These are phyloP conservation scores for Parascedosporium putredinis DNA, from an alignment of 2,329 filamentous ascomycete genomes.

Conservation along the genomic window DNA sequence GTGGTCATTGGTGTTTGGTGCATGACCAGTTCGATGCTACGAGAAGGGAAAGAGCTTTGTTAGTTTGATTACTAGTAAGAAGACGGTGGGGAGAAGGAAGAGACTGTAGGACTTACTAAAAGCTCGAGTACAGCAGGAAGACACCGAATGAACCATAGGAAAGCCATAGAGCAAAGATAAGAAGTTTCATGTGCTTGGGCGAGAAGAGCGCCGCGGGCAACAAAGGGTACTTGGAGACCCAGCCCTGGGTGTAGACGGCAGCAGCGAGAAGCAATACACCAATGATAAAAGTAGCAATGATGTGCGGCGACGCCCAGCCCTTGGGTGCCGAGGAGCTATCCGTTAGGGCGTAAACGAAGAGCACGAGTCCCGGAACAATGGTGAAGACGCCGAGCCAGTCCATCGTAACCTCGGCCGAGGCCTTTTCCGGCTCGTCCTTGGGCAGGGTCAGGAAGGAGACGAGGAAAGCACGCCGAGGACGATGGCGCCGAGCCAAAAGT, in stretches of 20 bases:
- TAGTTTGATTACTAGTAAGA: too few relatives aligned
- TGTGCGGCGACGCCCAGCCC: constrained; percentile 56
- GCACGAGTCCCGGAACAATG: constrained; percentile 46
- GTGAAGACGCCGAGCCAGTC: constrained; percentile 48
- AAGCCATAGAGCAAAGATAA: constrained; percentile 42
- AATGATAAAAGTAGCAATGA: constrained; percentile 47
- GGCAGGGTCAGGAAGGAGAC: constrained; percentile 32
- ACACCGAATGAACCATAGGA: constrained; percentile 45
- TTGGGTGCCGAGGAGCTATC: constrained; percentile 51
- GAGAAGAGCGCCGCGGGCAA: constrained; percentile 53
- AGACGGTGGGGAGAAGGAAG: not conserved
- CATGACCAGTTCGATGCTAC: constrained; percentile 42
- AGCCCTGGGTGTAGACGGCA: constrained; percentile 54
- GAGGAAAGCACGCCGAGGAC: constrained; percentile 33
- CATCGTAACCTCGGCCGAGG: constrained; percentile 29
- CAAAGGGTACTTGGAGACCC: constrained; percentile 48
- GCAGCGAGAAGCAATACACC: constrained; percentile 40
- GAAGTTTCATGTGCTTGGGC: constrained; percentile 49
- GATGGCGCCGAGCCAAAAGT: constrained; percentile 53
- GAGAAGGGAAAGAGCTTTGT: too few relatives aligned
- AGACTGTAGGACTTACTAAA: constrained; percentile 40
- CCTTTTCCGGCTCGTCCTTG: constrained; percentile 17
- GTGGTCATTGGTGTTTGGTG: constrained; percentile 40
- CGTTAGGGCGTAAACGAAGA: constrained; percentile 59
- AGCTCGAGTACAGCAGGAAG: constrained; percentile 52